Percentiles rank a stretch among this genome's conserved stretches.
phyloP scores from a whole-genome alignment of 2,329 filamentous ascomycete genomes.

The Colletotrichum chrysophilum region DNA sequence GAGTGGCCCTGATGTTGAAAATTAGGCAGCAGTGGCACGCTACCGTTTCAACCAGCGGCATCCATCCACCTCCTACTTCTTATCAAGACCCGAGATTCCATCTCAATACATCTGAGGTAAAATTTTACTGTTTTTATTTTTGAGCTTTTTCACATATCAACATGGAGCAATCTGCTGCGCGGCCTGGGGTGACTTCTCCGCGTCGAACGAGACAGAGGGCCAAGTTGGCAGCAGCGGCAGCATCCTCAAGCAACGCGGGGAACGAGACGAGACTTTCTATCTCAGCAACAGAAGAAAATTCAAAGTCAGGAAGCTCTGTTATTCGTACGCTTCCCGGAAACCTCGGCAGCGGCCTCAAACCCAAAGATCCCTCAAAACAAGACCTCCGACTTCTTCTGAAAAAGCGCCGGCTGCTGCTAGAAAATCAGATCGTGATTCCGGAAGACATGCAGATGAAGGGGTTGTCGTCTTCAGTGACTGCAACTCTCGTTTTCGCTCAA shows the following conservation, averaged over 20 bases:
- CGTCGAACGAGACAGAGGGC: background rate
- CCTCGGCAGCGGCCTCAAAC: background rate
- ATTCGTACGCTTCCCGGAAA: background rate
- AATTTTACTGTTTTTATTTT: background rate
- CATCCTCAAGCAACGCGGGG: background rate
- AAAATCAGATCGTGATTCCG: background rate
- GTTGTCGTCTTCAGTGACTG: background rate
- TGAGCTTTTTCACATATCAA: background rate
- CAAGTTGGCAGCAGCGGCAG: background rate
- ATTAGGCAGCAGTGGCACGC: conserved; percentile 2
- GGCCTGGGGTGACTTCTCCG: background rate
- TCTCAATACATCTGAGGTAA: too few species aligned
- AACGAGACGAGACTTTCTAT: background rate
- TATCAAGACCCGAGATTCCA: background rate
- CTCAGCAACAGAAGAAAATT: background rate
- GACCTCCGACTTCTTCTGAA: conserved; percentile 8
- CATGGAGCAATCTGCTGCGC: background rate
- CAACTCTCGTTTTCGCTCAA: conserved; percentile 52
- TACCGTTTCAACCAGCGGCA: background rate
- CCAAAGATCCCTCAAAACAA: background rate
- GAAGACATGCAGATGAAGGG: background rate
- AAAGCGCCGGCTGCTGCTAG: conserved; percentile 5
- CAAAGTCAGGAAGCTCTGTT: background rate
- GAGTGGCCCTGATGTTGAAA: background rate
- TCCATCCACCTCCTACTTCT: background rate